These are phyloP conservation scores for Parietaria judaica DNA, from an alignment of 306 rosid genomes.

Conservation along the genomic window DNA sequence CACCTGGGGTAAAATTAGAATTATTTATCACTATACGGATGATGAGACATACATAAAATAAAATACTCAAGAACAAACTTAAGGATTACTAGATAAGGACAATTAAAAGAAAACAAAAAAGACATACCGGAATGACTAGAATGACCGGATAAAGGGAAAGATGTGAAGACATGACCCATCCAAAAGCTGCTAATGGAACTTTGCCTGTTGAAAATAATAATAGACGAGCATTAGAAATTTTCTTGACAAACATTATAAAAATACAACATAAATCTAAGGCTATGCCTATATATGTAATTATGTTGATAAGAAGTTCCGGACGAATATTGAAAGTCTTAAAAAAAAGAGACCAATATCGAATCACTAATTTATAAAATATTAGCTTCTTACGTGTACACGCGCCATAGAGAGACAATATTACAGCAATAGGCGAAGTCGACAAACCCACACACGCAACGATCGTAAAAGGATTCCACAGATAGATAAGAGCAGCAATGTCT, in stretches of 20 bases:
- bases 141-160: constrained; percentile 78
- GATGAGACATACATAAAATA: background rate
- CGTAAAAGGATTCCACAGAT: constrained; percentile 54
- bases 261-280: background rate
- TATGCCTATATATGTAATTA: background rate
- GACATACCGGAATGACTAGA: constrained; percentile 71
- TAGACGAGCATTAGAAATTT: background rate
- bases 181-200: constrained; percentile 82
- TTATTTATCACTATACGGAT: constrained; percentile 12
- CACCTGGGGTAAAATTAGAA: constrained; percentile 41
- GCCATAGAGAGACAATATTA: constrained; percentile 38
- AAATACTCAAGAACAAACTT: background rate
- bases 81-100: background rate
- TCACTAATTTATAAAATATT: constrained; percentile 3
- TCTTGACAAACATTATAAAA: constrained; percentile 5
- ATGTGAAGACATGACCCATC: constrained; percentile 94
- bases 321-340: background rate
- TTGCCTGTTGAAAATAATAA: constrained; percentile 41
- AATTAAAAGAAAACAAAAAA: constrained; percentile 15
- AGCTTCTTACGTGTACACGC: constrained; percentile 39
- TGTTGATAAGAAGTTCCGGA: background rate
- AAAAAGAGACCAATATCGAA: background rate
- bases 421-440: constrained; percentile 44
- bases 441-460: constrained; percentile 50
- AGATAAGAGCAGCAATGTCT: constrained; percentile 47